Evolutionary conservation across 2,329 filamentous ascomycete genomes (phyloP), one percentile per base, ranked within the genome.

Genomic region (Cryphonectria carpinicola): DNA sequence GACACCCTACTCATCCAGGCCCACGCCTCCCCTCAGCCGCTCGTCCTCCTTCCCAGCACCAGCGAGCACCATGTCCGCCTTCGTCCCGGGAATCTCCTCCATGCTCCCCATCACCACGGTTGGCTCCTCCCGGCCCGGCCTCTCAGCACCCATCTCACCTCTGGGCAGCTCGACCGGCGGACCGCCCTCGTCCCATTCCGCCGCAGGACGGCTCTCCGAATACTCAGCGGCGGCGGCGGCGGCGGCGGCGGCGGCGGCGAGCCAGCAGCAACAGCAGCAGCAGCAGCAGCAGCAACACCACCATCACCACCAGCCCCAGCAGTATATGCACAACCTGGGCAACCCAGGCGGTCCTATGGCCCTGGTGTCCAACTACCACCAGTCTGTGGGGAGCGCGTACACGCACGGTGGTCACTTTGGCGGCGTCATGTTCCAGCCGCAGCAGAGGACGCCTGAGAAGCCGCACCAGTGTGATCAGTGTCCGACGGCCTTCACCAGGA

Each of bases 391-490:
- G 13, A 61, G 54, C 35, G 66, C 67, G 32, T 73, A 73, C 35
- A 62, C 67, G 25, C 71, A 73, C 39, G 69, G 71, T 8, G 67
- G 69, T 22, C 71, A 71, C 65, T 70, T 72, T 35, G 69, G 73
- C 11, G 80, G 79, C 2, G 86, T 93, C 81, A 84, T 89, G 71
- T 72, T 71, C 41, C 71, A 72, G 46, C 46, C 71, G 76, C 75
- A 80, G 8, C 82, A 83, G 39, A 91, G 92, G 70, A 70, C 69
- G 46, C 71, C 71, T n/a, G 95, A 98, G 75, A 89, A 95, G 6
- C 96, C 96, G 0, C 98, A 97, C 85, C 95, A 95, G 81, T 99
- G 96, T 79, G 94, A 98, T 76, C 88, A 93, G 78, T 99, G 96
- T 78, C 89, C 93, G 0, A 94, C 97, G 79, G 95, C 93, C 52